Evolutionary conservation across 257 asterid species (phyloP).

Genomic region (Jacaranda copaia): DNA sequence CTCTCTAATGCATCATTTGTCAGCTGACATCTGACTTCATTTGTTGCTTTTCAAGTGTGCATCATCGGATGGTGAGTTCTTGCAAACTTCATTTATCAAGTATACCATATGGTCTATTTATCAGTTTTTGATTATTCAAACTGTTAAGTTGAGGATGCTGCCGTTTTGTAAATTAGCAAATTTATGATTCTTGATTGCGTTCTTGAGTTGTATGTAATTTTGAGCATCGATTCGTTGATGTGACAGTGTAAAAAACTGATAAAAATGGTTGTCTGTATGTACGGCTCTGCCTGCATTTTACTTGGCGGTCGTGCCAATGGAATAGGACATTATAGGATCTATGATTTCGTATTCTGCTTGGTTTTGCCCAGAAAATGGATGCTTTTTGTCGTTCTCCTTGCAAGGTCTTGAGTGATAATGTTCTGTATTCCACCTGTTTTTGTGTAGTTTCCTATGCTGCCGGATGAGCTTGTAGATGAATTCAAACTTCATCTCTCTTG

Average conservation of each 20-base stretch:
- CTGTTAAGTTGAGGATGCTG: background rate
- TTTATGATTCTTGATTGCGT: conserved; percentile 27
- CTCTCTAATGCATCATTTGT: background rate
- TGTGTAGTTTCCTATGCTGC: too few species aligned
- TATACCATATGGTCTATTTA: background rate
- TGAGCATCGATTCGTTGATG: conserved; percentile 36
- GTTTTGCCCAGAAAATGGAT: background rate
- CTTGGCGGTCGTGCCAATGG: conserved; percentile 11
- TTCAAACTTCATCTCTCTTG: too few species aligned
- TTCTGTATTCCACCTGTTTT: too few species aligned
- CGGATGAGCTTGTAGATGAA: too few species aligned
- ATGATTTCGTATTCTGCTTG: background rate
- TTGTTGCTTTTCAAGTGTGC: background rate
- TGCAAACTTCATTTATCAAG: conserved; percentile 24
- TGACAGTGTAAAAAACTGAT: conserved; percentile 4
- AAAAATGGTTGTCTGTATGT: background rate
- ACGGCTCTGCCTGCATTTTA: conserved; percentile 24
- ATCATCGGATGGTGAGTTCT: background rate
- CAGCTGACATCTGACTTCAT: background rate
- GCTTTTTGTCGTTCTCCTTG: too few species aligned
- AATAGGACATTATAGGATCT: background rate
- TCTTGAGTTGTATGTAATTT: conserved; percentile 44
- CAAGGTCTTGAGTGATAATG: too few species aligned
- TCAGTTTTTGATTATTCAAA: background rate
- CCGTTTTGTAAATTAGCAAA: conserved; percentile 31